Base-by-base conservation (phyloP, 2,329 filamentous ascomycete species). In the Arachnopeziza araneosa region DNA sequence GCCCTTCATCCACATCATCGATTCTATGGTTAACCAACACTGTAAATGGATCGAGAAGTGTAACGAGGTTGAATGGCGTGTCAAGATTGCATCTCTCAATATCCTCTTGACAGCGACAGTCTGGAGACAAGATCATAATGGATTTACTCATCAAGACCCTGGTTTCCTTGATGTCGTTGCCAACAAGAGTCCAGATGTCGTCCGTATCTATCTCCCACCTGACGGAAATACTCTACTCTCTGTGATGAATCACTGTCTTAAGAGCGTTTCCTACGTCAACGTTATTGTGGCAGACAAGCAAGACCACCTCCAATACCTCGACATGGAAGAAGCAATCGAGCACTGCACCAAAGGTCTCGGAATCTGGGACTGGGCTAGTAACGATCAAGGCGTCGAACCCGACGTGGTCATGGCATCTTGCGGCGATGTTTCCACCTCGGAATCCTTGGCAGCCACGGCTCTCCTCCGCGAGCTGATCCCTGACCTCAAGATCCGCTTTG, bases 11-110 rank as follows among this genome's bases (percentile, higher is more conserved):
- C 88, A 92, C 70, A 84, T 93, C 68, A 91, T 93, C 68, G 88
- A 92, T 73, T 90, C 87, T 1, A 93, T 93, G 89, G 89, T 93
- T 62, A 91, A 91, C 72, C 89, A 91, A 76, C 89, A 93, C 75
- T 91, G 88, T 78, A 93, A 93, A 74, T 92, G 89, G 89, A 82
- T 92, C 55, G 89, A 93, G 73, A 93, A 92, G 76, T 89, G 85
- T 65, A 77, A 86, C n/a, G 89, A 92, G 70, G 86, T 92, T 22
- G 84, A 89, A 68, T 93, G 89, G 89, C 84, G 89, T 56, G 83
- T 79, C 67, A 87, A 87, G 72, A 77, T 92, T 12, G 82, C 88
- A 9, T 91, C 88, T 0, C 83, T 93, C 67, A 93, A 93, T 76
- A 91, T 92, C 66, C 81, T 93, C 17, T 80, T 92, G 57, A 92